Percentiles rank a stretch among this genome's conserved stretches.
phyloP scores from a whole-genome alignment of 2,329 filamentous ascomycete species.

The Aureobasidium zeae region DNA sequence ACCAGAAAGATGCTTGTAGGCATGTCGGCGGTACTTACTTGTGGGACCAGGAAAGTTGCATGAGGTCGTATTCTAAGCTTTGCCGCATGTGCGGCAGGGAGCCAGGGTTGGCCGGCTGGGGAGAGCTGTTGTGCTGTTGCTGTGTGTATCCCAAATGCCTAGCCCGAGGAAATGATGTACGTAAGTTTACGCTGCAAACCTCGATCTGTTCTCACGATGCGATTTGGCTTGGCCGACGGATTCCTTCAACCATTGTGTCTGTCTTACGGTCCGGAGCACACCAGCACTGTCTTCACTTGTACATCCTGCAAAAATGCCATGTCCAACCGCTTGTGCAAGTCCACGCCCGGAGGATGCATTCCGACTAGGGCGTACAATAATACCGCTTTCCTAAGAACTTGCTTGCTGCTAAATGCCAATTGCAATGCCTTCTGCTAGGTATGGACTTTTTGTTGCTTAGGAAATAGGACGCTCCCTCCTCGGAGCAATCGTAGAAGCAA shows the following conservation, averaged over 20 bases:
- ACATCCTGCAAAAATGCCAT: background rate
- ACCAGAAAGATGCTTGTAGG: background rate
- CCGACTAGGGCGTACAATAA: conserved; percentile 6
- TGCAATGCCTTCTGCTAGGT: background rate
- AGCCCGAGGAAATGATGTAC: too few species aligned
- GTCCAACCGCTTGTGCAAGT: conserved; percentile 8
- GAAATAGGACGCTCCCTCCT: too few species aligned
- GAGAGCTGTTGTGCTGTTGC: background rate
- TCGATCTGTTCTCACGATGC: background rate
- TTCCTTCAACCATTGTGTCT: background rate
- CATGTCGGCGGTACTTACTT: conserved; percentile 11
- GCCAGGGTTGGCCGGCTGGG: background rate
- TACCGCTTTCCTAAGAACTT: background rate
- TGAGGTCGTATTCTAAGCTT: conserved; percentile 2
- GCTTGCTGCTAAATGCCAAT: conserved; percentile 1
- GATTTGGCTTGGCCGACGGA: background rate
- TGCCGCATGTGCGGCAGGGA: conserved; percentile 2
- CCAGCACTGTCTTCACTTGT: background rate
- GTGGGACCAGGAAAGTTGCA: conserved; percentile 10
- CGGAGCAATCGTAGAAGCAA: too few species aligned
- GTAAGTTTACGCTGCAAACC: background rate
- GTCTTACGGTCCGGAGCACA: background rate
- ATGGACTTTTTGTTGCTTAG: too few species aligned
- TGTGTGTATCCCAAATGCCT: background rate
- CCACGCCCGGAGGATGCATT: conserved; percentile 5